These are phyloP conservation scores for Diaporthe vexans DNA, from an alignment of 2,329 filamentous ascomycete genomes.

Conservation along the genomic window DNA sequence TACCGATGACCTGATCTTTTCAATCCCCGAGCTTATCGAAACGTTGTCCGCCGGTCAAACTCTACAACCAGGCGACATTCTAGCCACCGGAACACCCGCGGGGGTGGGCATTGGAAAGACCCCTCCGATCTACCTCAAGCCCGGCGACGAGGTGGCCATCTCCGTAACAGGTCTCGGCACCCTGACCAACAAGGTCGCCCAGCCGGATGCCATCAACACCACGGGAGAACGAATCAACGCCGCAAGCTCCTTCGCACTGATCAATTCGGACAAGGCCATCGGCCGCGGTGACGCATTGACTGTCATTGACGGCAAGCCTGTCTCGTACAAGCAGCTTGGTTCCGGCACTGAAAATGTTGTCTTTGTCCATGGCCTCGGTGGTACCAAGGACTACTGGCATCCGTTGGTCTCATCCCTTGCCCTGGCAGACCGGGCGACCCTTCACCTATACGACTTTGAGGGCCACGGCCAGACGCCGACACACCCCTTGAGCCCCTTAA, in stretches of 20 bases:
- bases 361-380: not conserved
- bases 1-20: conserved; percentile 1
- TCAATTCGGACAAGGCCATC: not conserved
- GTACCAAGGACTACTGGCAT: not conserved
- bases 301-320: not conserved
- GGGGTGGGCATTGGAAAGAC: not conserved
- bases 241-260: not conserved
- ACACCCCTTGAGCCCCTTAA: not conserved
- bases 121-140: conserved; percentile 2
- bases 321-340: not conserved
- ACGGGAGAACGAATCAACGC: not conserved
- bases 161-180: not conserved
- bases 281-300: not conserved
- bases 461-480: not conserved
- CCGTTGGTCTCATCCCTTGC: not conserved
- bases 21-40: not conserved
- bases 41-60: not conserved
- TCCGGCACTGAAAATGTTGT: not conserved
- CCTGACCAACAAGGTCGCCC: not conserved
- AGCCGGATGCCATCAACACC: not conserved
- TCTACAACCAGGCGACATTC: not conserved
- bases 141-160: conserved; percentile 10
- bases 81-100: not conserved
- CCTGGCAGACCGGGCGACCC: not conserved
- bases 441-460: conserved; percentile 10